A percentile compares a stretch with the other conserved stretches of the same genome.
Conservation (phyloP, 2,329 filamentous ascomycete species). For the Diaporthe nobilis region DNA sequence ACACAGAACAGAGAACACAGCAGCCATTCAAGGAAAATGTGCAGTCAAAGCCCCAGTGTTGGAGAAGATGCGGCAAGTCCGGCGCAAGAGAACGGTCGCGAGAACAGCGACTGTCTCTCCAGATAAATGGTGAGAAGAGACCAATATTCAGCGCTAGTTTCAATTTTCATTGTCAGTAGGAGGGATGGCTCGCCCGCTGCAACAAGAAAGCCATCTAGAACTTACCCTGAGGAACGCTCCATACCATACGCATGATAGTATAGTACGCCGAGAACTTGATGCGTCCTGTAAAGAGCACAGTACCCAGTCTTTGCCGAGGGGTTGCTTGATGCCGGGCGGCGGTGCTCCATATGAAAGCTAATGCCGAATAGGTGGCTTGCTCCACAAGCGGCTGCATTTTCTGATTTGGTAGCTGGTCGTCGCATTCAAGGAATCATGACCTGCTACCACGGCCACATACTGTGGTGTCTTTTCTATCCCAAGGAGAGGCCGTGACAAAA, state of each 20-base stretch:
- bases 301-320: background rate
- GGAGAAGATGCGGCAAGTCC: background rate
- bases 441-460: no score
- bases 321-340: background rate
- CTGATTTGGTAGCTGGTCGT: background rate
- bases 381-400: no score
- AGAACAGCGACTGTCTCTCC: background rate
- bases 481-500: constrained; percentile 31
- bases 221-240: background rate
- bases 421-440: no score
- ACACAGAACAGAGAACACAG: background rate
- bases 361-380: no score
- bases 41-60: background rate
- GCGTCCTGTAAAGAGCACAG: no score
- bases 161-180: background rate
- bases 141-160: background rate
- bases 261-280: background rate
- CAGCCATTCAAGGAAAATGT: background rate
- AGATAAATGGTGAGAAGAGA: background rate
- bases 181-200: background rate
- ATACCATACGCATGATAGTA: background rate
- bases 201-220: background rate
- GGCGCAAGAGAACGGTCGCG: background rate
- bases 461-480: background rate
- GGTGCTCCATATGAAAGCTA: background rate